Percentiles rank a stretch among this genome's conserved stretches.
phyloP scores from a whole-genome alignment of 257 asterid genomes.

The Haberlea rhodopensis region DNA sequence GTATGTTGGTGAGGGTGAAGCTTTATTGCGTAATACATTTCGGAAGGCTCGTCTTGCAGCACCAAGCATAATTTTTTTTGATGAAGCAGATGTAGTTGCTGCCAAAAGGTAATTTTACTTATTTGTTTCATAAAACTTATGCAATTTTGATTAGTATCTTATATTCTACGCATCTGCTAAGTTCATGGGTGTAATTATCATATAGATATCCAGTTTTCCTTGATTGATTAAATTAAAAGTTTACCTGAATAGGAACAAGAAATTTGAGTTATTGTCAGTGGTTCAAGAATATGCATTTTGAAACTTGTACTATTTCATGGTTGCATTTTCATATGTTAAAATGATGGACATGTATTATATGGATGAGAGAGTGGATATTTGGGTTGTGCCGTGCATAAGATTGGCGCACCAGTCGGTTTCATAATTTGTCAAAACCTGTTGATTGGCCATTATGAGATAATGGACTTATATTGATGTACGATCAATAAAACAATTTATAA shows the following conservation, averaged over 20 bases:
- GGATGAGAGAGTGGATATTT: no score
- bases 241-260: no score
- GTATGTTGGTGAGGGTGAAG: slow-evolving; percentile 99
- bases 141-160: background rate
- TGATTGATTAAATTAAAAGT: background rate
- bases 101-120: slow-evolving; percentile 58
- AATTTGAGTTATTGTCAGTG: background rate
- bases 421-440: no score
- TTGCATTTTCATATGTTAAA: background rate
- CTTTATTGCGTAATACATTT: slow-evolving; percentile 79
- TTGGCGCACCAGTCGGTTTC: no score
- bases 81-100: slow-evolving; percentile 91
- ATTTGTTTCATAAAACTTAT: background rate
- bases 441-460: no score
- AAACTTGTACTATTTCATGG: background rate
- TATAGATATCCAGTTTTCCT: background rate
- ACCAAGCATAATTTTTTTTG: slow-evolving; percentile 93
- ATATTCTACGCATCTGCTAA: background rate
- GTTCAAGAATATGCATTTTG: background rate
- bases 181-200: background rate
- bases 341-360: no score
- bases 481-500: no score
- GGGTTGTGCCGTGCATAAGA: no score
- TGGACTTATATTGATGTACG: no score
- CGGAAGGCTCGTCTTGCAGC: slow-evolving; percentile 94